Base-by-base conservation (phyloP, 176 grass and related monocot species). In the Guadua angustifolia region DNA sequence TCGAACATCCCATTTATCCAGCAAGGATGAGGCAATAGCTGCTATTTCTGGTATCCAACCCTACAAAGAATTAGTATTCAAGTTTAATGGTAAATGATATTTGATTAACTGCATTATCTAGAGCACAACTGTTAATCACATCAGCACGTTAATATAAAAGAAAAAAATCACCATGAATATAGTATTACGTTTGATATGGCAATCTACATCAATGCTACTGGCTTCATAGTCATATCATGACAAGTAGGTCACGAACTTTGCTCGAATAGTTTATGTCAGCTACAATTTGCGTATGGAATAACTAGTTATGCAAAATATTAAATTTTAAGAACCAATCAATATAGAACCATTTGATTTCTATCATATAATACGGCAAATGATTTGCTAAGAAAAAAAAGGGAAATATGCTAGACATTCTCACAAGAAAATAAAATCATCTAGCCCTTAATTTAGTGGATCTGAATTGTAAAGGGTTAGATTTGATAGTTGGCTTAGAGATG, bases 11-110 rank as follows among this genome's bases (percentile, higher is more conserved):
- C 94, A 94, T 86, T 83, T 88, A 56, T 90, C 92, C 85, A 97
- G 77, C 72, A 94, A 82, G n/a, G 85, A 88, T 44, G 83, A 90
- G 46, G 39, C 4, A 0, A 51, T 72, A 38, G 49, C 42, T 29
- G 80, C 77, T 72, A 94, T 94, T 85, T 91, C 88, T 73, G 94
- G 89, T 76, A 97, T 56, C 94, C 94, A 97, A 83, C 74, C 78
- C 92, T 97, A 70, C 45, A 79, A 78, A 25, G 69, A 46, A 45
- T 13, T 61, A 15, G 42, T 14, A 43, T 11, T 19, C 40, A 0
- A 55, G 63, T 64, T 76, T 46, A 40, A 18, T 64, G n/a, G 26
- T 6, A 78, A 47, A 52, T 32, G 32, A 83, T 56, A 84, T 63
- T 33, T 70, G 8, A 79, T 72, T 24, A 73, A 10, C 18, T 26